A percentile compares a stretch with the other conserved stretches of the same genome.
These are phyloP conservation scores for Cyathus striatus DNA, from an alignment of 768 basidiomycete genomes.

Conservation along the genomic window DNA sequence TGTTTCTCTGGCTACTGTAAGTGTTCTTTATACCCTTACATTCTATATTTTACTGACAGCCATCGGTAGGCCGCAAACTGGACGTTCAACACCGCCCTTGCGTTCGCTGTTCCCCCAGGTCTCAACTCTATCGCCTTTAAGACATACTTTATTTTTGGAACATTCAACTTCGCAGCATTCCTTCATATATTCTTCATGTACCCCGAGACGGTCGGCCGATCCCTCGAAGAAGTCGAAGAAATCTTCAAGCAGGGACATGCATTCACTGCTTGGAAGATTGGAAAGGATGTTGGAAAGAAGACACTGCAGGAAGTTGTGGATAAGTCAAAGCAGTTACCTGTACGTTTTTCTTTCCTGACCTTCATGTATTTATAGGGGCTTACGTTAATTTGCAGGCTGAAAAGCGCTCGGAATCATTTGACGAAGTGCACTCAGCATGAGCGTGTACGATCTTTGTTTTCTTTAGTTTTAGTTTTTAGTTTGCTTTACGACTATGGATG, in stretches of 20 bases:
- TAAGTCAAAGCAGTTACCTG: constrained; percentile 14
- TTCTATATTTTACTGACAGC: too few species aligned
- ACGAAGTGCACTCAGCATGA: constrained; percentile 9
- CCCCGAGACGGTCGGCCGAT: constrained; percentile 71
- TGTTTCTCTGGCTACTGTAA: constrained; percentile 44
- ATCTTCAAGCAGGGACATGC: constrained; percentile 65
- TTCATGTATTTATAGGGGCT: too few species aligned
- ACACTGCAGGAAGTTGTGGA: constrained; percentile 47
- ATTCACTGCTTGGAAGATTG: constrained; percentile 70
- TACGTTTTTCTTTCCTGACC: constrained; percentile 5
- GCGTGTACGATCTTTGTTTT: too few species aligned
- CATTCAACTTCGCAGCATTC: constrained; percentile 71
- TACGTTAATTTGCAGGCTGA: too few species aligned
- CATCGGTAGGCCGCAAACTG: constrained; percentile 45
- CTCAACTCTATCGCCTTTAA: constrained; percentile 65
- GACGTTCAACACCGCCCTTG: constrained; percentile 71
- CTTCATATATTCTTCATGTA: constrained; percentile 75
- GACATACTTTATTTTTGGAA: constrained; percentile 74
- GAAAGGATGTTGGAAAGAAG: constrained; percentile 57
- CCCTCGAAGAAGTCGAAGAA: constrained; percentile 77
- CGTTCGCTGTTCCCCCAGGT: constrained; percentile 71
- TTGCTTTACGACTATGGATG: too few species aligned
- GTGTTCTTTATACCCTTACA: background rate
- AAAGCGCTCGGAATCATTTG: constrained; percentile 9
- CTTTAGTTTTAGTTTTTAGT: too few species aligned